A percentile compares a stretch with the other conserved stretches of the same genome.
Conservation (phyloP, 768 basidiomycete species). For the Calvatia gigantea region DNA sequence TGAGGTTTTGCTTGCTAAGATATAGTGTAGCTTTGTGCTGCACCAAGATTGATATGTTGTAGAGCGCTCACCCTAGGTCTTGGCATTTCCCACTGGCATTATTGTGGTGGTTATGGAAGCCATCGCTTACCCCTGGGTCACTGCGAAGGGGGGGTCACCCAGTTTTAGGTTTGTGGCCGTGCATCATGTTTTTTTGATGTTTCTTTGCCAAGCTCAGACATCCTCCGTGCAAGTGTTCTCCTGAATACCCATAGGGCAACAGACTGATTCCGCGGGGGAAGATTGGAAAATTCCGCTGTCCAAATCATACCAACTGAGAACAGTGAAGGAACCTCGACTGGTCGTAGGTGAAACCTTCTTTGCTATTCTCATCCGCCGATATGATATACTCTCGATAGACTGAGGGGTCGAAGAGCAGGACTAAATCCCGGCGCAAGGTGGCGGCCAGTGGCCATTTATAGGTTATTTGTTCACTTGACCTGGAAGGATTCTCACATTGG, state of each 20-base stretch:
- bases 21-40: neutral
- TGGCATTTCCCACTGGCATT: conserved; percentile 1
- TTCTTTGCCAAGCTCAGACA: neutral
- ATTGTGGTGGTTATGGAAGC: neutral
- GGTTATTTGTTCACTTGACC: neutral
- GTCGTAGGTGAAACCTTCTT: neutral
- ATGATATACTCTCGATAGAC: neutral
- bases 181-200: neutral
- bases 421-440: neutral
- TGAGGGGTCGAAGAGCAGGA: neutral
- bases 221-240: neutral
- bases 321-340: no score
- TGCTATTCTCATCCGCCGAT: conserved; percentile 4
- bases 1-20: no score
- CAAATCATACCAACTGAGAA: no score
- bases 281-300: no score
- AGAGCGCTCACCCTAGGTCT: neutral
- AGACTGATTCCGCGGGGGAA: no score
- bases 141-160: neutral
- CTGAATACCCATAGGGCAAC: no score
- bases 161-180: no score
- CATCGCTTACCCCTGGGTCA: neutral
- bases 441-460: neutral
- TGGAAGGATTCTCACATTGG: neutral
- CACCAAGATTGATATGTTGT: neutral